Base-by-base conservation (phyloP, 768 basidiomycete genomes). In the Leccinum rimulosum region DNA sequence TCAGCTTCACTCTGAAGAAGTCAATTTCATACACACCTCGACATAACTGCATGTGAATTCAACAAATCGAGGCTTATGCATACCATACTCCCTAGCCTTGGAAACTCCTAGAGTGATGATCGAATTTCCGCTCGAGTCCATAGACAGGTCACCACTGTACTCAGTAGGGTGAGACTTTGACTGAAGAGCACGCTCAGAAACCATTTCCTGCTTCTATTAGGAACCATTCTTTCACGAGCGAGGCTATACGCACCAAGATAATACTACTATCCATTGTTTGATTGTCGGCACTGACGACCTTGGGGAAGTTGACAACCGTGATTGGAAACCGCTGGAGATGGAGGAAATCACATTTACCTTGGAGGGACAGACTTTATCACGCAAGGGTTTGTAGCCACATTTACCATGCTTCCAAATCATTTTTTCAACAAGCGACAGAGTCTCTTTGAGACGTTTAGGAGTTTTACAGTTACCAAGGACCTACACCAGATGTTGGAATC, bases 331-430 rank as follows among this genome's bases (percentile, higher is more conserved):
- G 19, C 10, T 3, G 51, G 19, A 53, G 15, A 47, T 25, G 43
- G 27, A 52, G 36, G 47, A 57, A 45, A 17, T 19, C 49, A 35
- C 0, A 57, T 10, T 35, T 59, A 87, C 91, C 79, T 93, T 94
- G 5, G 89, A 88, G 4, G 90, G 87, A 67, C 94, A 95, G n/a
- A 79, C 70, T 28, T 79, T 71, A 59, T 88, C 80, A 33, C 85
- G 74, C 33, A 93, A 65, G 19, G 80, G 77, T 57, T 82, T 81
- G 66, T 93, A 93, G 14, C 81, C 80, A 63, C 89, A 91, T 64
- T 84, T 87, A 0, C 77, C 71, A 64, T 94, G 89, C 33, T 83
- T 80, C 77, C 82, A 80, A 10, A 91, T 73, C 71, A 93, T 66
- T 58, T 82, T 82, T 60, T 88, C 85, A 3, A 89, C 66, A 2